Base-by-base conservation (phyloP, 2,329 filamentous ascomycete species). In the Coleophoma eucalyptorum region DNA sequence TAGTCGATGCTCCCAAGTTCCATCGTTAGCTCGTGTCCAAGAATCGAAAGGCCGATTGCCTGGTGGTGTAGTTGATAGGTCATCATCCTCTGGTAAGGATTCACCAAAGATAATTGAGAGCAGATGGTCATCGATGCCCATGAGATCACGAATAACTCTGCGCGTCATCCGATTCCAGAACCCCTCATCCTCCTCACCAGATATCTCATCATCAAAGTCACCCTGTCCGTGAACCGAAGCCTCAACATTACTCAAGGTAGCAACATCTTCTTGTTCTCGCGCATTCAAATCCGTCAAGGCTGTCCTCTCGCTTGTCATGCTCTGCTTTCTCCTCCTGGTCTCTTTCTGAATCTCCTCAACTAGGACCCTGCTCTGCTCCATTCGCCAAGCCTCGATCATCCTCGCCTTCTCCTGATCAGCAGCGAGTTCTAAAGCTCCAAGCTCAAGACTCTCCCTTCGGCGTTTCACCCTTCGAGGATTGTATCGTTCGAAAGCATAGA, bases 21-120 rank as follows among this genome's bases (percentile, higher is more conserved):
- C 71, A 43, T 77, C 68, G 41, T 69, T 60, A 20, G 53, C 48
- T 33, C 56, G 43, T 5, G 49, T 38, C 19, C 46, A 38, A 38
- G 51, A 45, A 20, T 50, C 44, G 7, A 55, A n/a, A 13, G 49
- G 48, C 18, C 51, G 43, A 11, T 50, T 52, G 2, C 52, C 46
- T 18, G 50, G 54, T 12, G 55, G 61, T 55, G 50, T 69, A 51
- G 53, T 70, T 54, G 52, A 66, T 56, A 52, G 62, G 54, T 53
- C 58, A 35, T 78, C 72, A 43, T 62, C 54, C 50, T 71, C 72
- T 3, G 85, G 83, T 20, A 96, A 71, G 2, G 81, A 74, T 66
- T 97, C 91, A 12, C 94, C 94, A 50, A 97, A 86, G 8, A 99
- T 84, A 46, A 97, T 84, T 0, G 89, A 89, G 8, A 99, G 78